Evolutionary conservation across 176 grass and related monocot genomes (phyloP).

Genomic region (Olyra latifolia): DNA sequence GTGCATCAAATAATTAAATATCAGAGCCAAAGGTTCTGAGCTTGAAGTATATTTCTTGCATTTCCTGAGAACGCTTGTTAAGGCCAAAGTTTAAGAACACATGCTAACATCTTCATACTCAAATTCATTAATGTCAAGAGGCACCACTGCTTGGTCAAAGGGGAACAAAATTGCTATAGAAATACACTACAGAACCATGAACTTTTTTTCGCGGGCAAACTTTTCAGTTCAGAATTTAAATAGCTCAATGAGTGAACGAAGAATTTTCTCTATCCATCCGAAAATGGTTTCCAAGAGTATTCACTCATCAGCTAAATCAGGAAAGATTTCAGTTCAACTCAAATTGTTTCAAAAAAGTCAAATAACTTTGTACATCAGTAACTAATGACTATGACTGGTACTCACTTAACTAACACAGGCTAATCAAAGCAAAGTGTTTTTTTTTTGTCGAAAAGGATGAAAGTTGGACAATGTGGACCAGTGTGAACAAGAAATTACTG

Average conservation of each 20-base stretch:
- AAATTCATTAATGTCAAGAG: not conserved
- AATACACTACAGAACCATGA: not conserved
- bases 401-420: not conserved
- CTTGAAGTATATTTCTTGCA: not conserved
- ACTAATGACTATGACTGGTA: not conserved
- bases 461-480: not conserved
- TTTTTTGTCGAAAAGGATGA: not conserved
- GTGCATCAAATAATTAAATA: not conserved
- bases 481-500: not conserved
- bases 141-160: not conserved
- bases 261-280: not conserved
- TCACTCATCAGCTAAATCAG: not conserved
- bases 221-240: not conserved
- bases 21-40: not conserved
- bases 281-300: not conserved
- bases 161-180: not conserved
- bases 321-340: not conserved
- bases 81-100: not conserved
- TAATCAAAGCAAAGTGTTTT: not conserved
- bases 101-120: not conserved
- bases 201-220: not conserved
- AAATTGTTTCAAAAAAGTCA: not conserved
- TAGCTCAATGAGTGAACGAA: not conserved
- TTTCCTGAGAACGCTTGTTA: not conserved
- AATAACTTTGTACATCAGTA: not conserved